Base-by-base conservation (phyloP, 495 filamentous ascomycete genomes). In the Antarctomyces pellizariae region DNA sequence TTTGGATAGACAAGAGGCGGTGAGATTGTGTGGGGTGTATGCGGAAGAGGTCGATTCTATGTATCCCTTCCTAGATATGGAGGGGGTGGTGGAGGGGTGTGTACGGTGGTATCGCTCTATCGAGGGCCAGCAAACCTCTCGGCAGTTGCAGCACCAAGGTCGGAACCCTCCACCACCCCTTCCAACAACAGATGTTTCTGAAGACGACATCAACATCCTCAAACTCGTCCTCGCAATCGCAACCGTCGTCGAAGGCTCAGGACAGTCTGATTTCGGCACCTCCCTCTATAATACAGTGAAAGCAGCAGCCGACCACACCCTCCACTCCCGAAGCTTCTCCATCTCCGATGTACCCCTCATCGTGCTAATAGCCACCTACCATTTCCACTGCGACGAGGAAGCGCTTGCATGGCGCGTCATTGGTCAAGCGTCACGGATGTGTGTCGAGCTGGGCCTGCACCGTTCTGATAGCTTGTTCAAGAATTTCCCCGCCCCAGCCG, bases 41-140 rank as follows among this genome's bases (percentile, higher is more conserved):
- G 71, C 82, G 28, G 76, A 90, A 43, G 79, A 86, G 43, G 67
- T 84, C 26, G 74, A 74, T 6, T 57, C 79, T 28, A 84, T 84
- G 76, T 84, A 84, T 45, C 78, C 78, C 1, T 57, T 90, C 7
- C 46, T 86, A 12, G 56, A 74, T 31, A 75, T 86, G 18, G 62
- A 73, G 13, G 53, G 54, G 10, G 47, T 80, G 4, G 62, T 70
- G 14, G 51, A 46, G 5, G 67, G 83, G 42, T 67, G 68, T 7
- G 62, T 59, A 17, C 53, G 56, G 24, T 47, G 90, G 2, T 71
- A 71, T 39, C 52, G 52, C 2, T 86, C 10, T 38, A 34, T 13
- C 36, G 12, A 16, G 16, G 5, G 15, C 14, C 14, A 8, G 7
- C 34, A 33, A 10, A n/a, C n/a, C n/a, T n/a, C n/a, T n/a, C n/a